Base-by-base conservation (phyloP, 768 basidiomycete genomes). In the Agaricus blazei region DNA sequence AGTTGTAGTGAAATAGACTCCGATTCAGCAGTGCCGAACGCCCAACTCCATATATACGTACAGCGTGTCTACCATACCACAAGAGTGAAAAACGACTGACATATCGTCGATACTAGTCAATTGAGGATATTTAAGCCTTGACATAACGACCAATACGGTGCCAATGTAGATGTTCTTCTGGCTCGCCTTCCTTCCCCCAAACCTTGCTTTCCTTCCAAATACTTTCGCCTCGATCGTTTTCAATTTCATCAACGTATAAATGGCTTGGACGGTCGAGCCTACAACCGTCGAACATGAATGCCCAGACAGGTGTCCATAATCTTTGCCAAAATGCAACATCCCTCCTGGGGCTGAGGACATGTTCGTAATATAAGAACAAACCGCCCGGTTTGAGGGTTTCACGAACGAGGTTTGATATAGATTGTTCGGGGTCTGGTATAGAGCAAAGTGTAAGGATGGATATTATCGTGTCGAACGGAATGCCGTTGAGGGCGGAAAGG, bases 221-320 rank as follows among this genome's bases (percentile, higher is more conserved):
- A 23, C 73, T 76, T 37, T 66, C 65, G 1, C 53, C 68, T 9
- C 52, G 62, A 2, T 59, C 63, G n/a, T 63, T 58, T 36, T 63
- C 59, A 56, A 77, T 54, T 19, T 67, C 63, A 37, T 74, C 67
- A 9, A 84, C 60, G 72, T 75, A 81, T 0, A 76, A 11, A 64
- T 80, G 75, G 2, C 79, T 77, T 9, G 82, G 80, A 6, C 82
- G 72, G 59, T 87, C 84, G 41, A 89, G 61, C 57, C 70, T 70
- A 61, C 88, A 90, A 12, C 88, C 87, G 60, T 82, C 85, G 52
- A 85, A 82, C 1, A 70, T 67, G 0, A 74, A 40, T 4, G 64
- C 63, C 89, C 89, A 91, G 3, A 89, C 4, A 0, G 88, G 88
- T 1, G 84, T 76, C 88, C 87, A 90, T 48, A 87, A 75, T 0